phyloP scores from a whole-genome alignment of 345 rosid genomes.

The Populus nigra region DNA sequence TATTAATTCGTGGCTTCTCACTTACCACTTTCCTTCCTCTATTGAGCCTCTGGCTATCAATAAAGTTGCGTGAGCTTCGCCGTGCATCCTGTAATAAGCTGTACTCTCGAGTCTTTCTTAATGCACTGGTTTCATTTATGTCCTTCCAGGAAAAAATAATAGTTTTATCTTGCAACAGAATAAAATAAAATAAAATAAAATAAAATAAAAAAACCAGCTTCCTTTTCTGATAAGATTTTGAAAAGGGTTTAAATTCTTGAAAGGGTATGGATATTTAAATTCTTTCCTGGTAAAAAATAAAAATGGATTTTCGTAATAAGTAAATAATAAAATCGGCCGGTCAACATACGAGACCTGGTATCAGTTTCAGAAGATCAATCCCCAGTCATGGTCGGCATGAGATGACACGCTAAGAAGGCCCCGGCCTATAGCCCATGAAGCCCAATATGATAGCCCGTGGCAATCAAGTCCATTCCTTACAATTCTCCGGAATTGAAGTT shows the following conservation, averaged over 20 bases:
- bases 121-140: not conserved
- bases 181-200: not conserved
- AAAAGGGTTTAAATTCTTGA: not conserved
- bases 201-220: not conserved
- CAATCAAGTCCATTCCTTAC: too few relatives aligned
- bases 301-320: too few relatives aligned
- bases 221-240: not conserved
- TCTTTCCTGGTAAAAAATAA: too few relatives aligned
- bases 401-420: too few relatives aligned
- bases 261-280: too few relatives aligned
- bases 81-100: not conserved
- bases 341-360: too few relatives aligned
- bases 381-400: too few relatives aligned
- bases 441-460: too few relatives aligned
- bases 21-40: not conserved
- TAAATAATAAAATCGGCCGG: too few relatives aligned
- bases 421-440: too few relatives aligned
- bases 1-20: not conserved
- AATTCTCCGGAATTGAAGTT: too few relatives aligned
- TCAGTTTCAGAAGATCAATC: too few relatives aligned
- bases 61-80: not conserved
- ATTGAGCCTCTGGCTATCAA: not conserved
- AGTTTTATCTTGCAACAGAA: not conserved
- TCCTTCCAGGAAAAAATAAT: not conserved
- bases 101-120: not conserved